Evolutionary conservation across 2,329 filamentous ascomycete genomes (phyloP), one percentile per base, ranked within the genome.

Genomic region (Simplicillium sp.): DNA sequence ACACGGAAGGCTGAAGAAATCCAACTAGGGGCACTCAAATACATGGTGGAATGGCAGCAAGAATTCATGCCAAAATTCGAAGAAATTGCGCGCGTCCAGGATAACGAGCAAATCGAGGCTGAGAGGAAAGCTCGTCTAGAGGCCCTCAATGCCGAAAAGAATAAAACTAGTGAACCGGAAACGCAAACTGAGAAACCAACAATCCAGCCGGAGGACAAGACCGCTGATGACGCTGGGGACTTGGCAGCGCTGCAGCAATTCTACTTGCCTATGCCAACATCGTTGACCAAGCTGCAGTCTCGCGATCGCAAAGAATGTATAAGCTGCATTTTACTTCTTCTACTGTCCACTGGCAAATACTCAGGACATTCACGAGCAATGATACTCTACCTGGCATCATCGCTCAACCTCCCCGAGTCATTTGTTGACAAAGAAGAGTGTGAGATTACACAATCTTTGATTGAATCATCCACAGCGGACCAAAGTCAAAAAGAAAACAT

Each of bases 31-130:
- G 77, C 84, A 1, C 58, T 92, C 11, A 65, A 70, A 34, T 76
- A 85, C 52, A 86, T 89, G 52, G 79, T 87, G 46, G 74, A 79
- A n/a, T 95, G 88, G 89, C 71, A 80, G 44, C 72, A 77, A 18
- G 72, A 77, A 28, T 80, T 90, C 2, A 67, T 88, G n/a, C 63
- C 71, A 14, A 75, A 82, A 35, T 68, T 94, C 1, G 80, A 78
- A 37, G 82, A 90, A 49, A 74, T 87, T 3, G 62, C 80, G 11
- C 66, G 73, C 11, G 62, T 67, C 3, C 59, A 68, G 11, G 71
- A 75, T 41, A 66, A 66, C 29, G 58, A 58, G 44, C 67, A 67
- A 52, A 67, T 73, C 37, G 50, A 64, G 34, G 65, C 62, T 12
- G 68, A 71, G 48, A 63, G 73, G 16, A 61, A 62, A 39, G 64